Evolutionary conservation across 2,329 filamentous ascomycete genomes (phyloP).

Genomic region (Penicillium polonicum): DNA sequence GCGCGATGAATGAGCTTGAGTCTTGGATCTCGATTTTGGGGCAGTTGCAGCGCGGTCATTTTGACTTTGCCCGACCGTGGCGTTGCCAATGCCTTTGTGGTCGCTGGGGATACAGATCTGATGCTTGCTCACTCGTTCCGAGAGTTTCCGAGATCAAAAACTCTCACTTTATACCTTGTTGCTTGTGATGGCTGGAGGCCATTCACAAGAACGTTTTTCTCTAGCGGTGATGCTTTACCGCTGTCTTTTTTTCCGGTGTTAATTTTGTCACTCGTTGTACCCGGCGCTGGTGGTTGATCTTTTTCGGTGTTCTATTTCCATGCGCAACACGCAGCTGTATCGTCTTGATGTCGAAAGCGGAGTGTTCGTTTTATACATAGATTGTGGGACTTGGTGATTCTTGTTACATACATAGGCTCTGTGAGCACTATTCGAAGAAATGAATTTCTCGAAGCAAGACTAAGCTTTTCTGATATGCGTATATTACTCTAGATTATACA

Average conservation of each 20-base stretch:
- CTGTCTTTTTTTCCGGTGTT: slow-evolving; percentile 14
- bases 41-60: slow-evolving; percentile 11
- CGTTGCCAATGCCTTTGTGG: background rate
- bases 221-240: slow-evolving; percentile 13
- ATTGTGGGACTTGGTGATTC: slow-evolving; percentile 10
- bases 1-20: slow-evolving; percentile 7
- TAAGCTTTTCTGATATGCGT: background rate
- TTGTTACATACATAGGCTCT: slow-evolving; percentile 24
- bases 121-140: slow-evolving; percentile 2
- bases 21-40: background rate
- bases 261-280: slow-evolving; percentile 11
- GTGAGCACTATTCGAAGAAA: slow-evolving; percentile 17
- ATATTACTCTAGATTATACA: background rate
- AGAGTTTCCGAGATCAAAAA: background rate
- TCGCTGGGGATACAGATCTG: background rate
- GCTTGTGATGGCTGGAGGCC: background rate
- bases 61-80: slow-evolving; percentile 10
- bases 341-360: slow-evolving; percentile 14
- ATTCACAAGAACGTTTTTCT: slow-evolving; percentile 9
- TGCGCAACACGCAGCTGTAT: slow-evolving; percentile 17
- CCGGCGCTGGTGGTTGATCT: slow-evolving; percentile 38
- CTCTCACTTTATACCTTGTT: slow-evolving; percentile 9
- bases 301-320: slow-evolving; percentile 22
- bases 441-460: background rate
- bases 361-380: slow-evolving; percentile 17